Percentiles rank a stretch among this genome's conserved stretches.
These are phyloP conservation scores for Acacia melanoxylon DNA, from an alignment of 306 rosid species.

Conservation along the genomic window DNA sequence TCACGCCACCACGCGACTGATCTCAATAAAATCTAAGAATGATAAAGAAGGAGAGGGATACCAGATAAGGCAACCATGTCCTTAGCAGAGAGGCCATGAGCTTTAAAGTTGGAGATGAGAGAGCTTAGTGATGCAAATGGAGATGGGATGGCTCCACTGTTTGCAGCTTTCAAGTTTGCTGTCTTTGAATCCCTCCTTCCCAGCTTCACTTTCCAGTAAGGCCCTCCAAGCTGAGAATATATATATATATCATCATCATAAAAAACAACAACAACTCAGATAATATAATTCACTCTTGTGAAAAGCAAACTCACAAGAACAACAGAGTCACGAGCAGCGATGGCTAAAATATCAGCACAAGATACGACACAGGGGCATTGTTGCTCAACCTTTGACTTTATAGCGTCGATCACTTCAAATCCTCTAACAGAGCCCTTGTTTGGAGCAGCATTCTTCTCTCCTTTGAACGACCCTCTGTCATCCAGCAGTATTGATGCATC, in stretches of 20 bases:
- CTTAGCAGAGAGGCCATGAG: slow-evolving; percentile 56
- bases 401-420: slow-evolving; percentile 56
- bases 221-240: slow-evolving; percentile 77
- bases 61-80: slow-evolving; percentile 94
- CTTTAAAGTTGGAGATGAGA: slow-evolving; percentile 47
- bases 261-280: not conserved
- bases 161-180: slow-evolving; percentile 56
- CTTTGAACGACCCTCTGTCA: slow-evolving; percentile 53
- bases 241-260: not conserved
- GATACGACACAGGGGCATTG: slow-evolving; percentile 70
- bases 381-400: slow-evolving; percentile 55
- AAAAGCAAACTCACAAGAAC: slow-evolving; percentile 44
- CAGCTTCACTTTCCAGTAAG: slow-evolving; percentile 65
- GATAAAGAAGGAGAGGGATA: slow-evolving; percentile 6
- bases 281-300: too few relatives aligned
- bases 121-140: slow-evolving; percentile 42
- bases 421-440: slow-evolving; percentile 63
- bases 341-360: slow-evolving; percentile 80
- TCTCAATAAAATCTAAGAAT: not conserved
- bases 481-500: slow-evolving; percentile 79
- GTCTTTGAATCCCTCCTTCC: slow-evolving; percentile 92
- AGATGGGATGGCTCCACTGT: slow-evolving; percentile 66
- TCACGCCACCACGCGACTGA: too few relatives aligned
- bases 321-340: slow-evolving; percentile 85
- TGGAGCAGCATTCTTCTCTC: slow-evolving; percentile 75